Evolutionary conservation across 2,329 filamentous ascomycete species (phyloP).

Genomic region (Claviceps fusiformis): DNA sequence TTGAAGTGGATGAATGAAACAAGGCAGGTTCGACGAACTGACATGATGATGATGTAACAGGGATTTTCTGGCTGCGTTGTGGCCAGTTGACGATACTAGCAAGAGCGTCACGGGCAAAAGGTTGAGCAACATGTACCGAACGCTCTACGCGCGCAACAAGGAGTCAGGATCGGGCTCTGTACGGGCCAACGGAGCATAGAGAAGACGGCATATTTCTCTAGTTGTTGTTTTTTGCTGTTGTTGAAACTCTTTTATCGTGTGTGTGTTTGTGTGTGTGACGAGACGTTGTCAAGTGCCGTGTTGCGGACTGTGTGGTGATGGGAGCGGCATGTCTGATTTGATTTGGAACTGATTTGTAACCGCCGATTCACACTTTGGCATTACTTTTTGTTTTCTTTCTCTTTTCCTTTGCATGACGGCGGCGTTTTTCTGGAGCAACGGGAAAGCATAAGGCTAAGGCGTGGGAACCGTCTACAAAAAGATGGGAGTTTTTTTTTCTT

Average conservation of each 20-base stretch:
- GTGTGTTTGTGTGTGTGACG: background rate
- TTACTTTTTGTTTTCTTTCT: background rate
- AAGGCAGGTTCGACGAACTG: conserved; percentile 5
- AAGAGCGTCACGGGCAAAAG: conserved; percentile 30
- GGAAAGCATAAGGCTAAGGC: conserved; percentile 11
- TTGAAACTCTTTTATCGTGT: background rate
- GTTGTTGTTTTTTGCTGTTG: background rate
- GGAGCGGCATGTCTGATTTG: background rate
- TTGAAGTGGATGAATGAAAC: background rate
- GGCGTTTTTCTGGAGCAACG: conserved; percentile 12
- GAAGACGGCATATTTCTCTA: background rate
- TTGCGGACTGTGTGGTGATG: background rate
- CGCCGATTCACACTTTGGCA: conserved; percentile 8
- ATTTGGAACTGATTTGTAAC: conserved; percentile 1
- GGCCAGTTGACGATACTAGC: conserved; percentile 32
- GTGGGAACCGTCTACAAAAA: conserved; percentile 3
- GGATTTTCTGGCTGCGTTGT: conserved; percentile 31
- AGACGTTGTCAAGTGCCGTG: background rate
- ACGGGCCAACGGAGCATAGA: conserved; percentile 18
- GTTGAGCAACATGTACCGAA: conserved; percentile 31
- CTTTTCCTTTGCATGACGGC: conserved; percentile 11
- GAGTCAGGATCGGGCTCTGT: conserved; percentile 15
- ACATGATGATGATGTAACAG: conserved; percentile 14
- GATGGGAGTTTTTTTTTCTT: too few species aligned
- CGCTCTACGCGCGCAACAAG: conserved; percentile 22